Conservation (phyloP, 2,329 filamentous ascomycete genomes). For the Scedosporium aurantiacum region DNA sequence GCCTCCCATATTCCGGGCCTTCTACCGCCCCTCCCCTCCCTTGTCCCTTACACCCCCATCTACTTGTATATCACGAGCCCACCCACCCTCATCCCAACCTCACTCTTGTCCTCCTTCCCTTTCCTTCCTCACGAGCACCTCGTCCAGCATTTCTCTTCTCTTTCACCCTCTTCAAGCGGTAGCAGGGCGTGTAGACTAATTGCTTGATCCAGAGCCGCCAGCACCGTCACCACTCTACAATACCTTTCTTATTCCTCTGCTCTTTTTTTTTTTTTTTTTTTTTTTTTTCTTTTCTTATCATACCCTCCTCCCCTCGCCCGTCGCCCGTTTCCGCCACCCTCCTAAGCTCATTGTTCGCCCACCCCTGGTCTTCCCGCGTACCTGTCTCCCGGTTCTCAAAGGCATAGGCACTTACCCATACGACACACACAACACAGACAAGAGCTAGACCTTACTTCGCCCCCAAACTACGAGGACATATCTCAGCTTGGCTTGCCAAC, state of each 20-base stretch:
- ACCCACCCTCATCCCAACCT: conserved; percentile 15
- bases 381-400: conserved; percentile 7
- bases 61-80: conserved; percentile 9
- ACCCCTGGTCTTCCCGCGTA: conserved; percentile 5
- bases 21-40: conserved; percentile 7
- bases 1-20: neutral
- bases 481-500: neutral
- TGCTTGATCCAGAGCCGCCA: conserved; percentile 44
- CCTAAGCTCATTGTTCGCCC: conserved; percentile 5
- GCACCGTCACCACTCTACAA: conserved; percentile 26
- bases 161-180: conserved; percentile 43
- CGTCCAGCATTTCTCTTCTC: conserved; percentile 42
- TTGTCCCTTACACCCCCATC: conserved; percentile 10
- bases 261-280: conserved; percentile 13
- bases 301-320: conserved; percentile 6
- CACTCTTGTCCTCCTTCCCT: conserved; percentile 39
- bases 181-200: conserved; percentile 51
- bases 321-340: conserved; percentile 11
- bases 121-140: conserved; percentile 44
- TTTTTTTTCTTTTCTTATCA: conserved; percentile 13
- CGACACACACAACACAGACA: neutral
- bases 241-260: conserved; percentile 32
- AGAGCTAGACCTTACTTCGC: neutral
- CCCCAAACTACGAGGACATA: neutral
- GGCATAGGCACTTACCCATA: conserved; percentile 10